These are phyloP conservation scores for Lithocarpus polystachyus DNA, from an alignment of 306 rosid genomes.

Conservation along the genomic window DNA sequence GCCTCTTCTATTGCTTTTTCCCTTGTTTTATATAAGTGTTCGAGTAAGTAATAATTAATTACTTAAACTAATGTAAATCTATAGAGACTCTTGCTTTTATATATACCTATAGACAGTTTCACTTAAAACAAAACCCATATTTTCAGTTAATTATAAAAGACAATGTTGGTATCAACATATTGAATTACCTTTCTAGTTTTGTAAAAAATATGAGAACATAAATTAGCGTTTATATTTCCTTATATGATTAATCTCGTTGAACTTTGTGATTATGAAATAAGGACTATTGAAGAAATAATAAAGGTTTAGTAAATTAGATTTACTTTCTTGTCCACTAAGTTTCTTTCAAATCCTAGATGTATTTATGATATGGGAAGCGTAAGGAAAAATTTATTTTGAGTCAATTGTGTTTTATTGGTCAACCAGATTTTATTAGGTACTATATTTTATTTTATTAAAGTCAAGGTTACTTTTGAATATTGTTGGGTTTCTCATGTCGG, in stretches of 20 bases:
- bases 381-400: too few relatives aligned
- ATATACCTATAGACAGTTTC: not conserved
- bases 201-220: slow-evolving; percentile 2
- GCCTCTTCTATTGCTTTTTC: not conserved
- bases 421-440: too few relatives aligned
- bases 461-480: too few relatives aligned
- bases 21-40: too few relatives aligned
- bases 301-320: not conserved
- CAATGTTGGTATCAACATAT: not conserved
- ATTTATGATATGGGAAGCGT: not conserved
- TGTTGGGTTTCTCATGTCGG: too few relatives aligned
- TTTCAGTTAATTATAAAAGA: not conserved
- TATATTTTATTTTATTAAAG: too few relatives aligned
- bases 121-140: too few relatives aligned
- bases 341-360: slow-evolving; percentile 3
- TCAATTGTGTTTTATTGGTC: too few relatives aligned
- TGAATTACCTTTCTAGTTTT: not conserved
- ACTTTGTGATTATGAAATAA: not conserved
- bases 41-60: not conserved
- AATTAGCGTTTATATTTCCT: not conserved
- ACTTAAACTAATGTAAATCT: not conserved
- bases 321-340: not conserved
- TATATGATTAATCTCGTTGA: not conserved
- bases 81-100: slow-evolving; percentile 1
- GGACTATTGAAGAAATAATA: not conserved